Conservation (phyloP, 192 early-diverging fungal genomes). For the Dissophora globulifera region DNA sequence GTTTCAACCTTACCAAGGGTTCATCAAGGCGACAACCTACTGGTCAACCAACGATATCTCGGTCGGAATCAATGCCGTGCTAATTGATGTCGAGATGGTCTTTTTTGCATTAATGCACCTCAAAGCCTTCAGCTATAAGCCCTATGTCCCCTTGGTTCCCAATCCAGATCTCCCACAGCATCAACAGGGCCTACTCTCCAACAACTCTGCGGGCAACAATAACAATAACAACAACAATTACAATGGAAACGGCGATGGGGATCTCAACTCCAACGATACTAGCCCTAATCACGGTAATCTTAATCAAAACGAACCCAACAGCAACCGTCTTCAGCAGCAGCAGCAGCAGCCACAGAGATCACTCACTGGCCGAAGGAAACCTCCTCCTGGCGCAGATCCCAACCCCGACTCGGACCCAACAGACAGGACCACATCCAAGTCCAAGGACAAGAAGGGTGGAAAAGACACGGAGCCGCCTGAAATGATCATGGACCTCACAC, state of each 20-base stretch:
- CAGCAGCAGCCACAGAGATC: no score
- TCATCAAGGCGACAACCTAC: constrained; percentile 39
- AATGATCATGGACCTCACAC: constrained; percentile 28
- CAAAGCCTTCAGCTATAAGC: constrained; percentile 48
- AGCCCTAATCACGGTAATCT: no score
- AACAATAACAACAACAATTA: constrained; percentile 4
- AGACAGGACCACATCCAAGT: no score
- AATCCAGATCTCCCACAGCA: constrained; percentile 29
- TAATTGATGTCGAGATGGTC: constrained; percentile 55
- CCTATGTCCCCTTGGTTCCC: constrained; percentile 34
- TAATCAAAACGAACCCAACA: no score
- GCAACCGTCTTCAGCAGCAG: no score
- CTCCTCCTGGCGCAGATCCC: not conserved
- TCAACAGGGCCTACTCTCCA: not conserved
- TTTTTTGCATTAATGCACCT: constrained; percentile 49
- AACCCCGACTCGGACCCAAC: no score
- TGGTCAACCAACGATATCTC: constrained; percentile 49
- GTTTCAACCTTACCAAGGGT: no score
- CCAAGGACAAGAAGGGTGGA: constrained; percentile 11
- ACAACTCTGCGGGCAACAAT: not conserved
- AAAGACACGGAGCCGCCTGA: constrained; percentile 19
- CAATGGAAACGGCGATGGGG: no score
- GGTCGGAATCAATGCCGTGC: constrained; percentile 40
- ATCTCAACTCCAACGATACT: no score
- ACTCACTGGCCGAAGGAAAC: no score